Evolutionary conservation across 192 early-diverging fungal species (phyloP), one percentile per base, ranked within the genome.

Genomic region (Coemansia sp.): DNA sequence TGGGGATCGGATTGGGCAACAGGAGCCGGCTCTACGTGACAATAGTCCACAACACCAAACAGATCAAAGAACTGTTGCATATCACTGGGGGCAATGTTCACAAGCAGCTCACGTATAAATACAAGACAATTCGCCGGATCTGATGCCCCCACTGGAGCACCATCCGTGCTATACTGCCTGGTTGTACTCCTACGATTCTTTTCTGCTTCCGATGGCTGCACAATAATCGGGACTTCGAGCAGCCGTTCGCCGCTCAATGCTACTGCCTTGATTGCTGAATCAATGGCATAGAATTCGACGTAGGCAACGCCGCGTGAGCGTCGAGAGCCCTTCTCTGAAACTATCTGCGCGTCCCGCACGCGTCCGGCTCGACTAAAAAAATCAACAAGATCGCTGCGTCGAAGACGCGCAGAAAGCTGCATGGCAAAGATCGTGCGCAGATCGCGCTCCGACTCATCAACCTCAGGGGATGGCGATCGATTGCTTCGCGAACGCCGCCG

Each of bases 281-380:
- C 85, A 60, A 88, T 86, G 5, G 92, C 89, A 74, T 94, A 92
- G 83, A 97, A 98, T 76, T 98, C 96, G 4, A 98, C 92, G 69
- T 97, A 98, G 19, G 93, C 96, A 32, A 97, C 92, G 27, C 95
- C 96, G 64, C 94, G 92, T 26, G 93, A 95, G 50, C 92, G 83
- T 56, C 92, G 80, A 10, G 90, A 87, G 30, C 86, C 87, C 56
- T 88, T 84, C 71, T 97, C 94, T n/a, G 89, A 82, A 34, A 97
- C 92, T 50, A 94, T 88, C 50, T 86, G 83, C 4, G 91, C 96
- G 65, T 95, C 93, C 22, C 94, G 87, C 9, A 98, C 92, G 59
- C 85, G 87, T 18, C 96, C 96, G 24, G 85, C 89, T 28, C 78
- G 67, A 52, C 78, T 71, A 65, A 98, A 97, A 73, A 98, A 96